Base-by-base conservation (phyloP, 176 grass and related monocot species). In the Avena insularis region DNA sequence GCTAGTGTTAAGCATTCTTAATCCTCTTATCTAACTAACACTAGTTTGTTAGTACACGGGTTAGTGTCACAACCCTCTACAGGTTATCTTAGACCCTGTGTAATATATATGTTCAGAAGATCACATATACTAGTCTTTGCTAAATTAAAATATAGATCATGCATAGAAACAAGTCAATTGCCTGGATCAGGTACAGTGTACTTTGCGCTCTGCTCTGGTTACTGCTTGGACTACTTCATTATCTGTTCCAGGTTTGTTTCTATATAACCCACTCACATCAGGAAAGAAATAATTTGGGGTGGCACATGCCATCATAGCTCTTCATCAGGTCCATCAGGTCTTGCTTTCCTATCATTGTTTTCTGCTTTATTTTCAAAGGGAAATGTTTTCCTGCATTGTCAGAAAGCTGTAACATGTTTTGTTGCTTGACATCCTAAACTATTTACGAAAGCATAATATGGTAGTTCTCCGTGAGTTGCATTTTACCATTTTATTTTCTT, bases 1-100 rank as follows among this genome's bases (percentile, higher is more conserved):
- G 75, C 54, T 47, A 64, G 8, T 35, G 20, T 38, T 58, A 80
- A 84, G 59, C 25, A 51, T 87, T 84, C 48, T 87, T 87, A 91
- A 53, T 81, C 67, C 7, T 40, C 43, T 17, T 12, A 31, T 88
- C 76, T 53, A 88, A 61, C 81, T 48, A 69, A 87, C 69, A 84
- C 76, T 13, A 80, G 40, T 88, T 84, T 87, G 38, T 51, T 75
- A 59, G 36, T 66, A 51, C 65, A 83, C 48, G 6, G 60, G 45
- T 61, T 74, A 66, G 46, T 46, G 8, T 81, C 74, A 20, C 49
- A 73, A 59, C 85, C 13, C 63, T 56, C 81, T 49, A 58, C 49
- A 50, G 50, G 13, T 87, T 84, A 87, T 84, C 59, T 25, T 79
- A 84, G 36, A 47, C 19, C 19, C 46, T 79, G 15, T 1, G 19